Evolutionary conservation across 2,329 filamentous ascomycete species (phyloP).

Genomic region (Samsoniella hepiali): DNA sequence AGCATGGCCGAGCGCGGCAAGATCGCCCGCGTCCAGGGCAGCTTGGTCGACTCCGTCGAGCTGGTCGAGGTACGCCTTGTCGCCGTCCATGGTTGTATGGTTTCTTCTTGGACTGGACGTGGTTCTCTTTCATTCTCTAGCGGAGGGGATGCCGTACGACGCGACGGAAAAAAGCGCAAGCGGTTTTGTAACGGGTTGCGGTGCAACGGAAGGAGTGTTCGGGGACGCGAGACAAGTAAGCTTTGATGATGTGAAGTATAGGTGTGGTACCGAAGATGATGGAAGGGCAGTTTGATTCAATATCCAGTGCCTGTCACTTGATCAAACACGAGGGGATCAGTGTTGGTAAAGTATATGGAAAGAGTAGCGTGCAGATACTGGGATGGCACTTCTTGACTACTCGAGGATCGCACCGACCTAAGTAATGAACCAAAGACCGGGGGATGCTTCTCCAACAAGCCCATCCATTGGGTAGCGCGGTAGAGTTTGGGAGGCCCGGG

Average conservation of each 20-base stretch:
- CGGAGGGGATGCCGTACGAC: not conserved
- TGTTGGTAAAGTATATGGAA: not conserved
- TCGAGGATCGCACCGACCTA: constrained; percentile 12
- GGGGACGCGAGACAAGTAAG: not conserved
- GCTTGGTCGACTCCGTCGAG: constrained; percentile 26
- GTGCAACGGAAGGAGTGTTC: not conserved
- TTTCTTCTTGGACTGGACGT: constrained; percentile 8
- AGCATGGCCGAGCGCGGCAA: constrained; percentile 40
- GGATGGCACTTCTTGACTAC: not conserved
- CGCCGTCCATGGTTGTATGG: constrained; percentile 25
- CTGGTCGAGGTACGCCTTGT: constrained; percentile 20
- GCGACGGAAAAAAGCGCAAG: not conserved
- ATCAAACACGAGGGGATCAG: not conserved
- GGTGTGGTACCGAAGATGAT: not conserved
- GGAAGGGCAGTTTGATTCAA: not conserved
- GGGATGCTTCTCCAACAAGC: not conserved
- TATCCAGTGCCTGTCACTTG: not conserved
- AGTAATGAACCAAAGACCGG: constrained; percentile 13
- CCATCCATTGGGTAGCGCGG: not conserved
- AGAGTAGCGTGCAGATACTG: not conserved
- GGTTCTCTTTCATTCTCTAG: constrained; percentile 19
- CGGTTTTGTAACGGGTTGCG: not conserved
- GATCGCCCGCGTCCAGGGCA: constrained; percentile 37
- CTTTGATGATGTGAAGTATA: not conserved
- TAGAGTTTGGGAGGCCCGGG: not conserved